Conservation (phyloP, 208 protist genomes). For the Leishmania tropica region DNA sequence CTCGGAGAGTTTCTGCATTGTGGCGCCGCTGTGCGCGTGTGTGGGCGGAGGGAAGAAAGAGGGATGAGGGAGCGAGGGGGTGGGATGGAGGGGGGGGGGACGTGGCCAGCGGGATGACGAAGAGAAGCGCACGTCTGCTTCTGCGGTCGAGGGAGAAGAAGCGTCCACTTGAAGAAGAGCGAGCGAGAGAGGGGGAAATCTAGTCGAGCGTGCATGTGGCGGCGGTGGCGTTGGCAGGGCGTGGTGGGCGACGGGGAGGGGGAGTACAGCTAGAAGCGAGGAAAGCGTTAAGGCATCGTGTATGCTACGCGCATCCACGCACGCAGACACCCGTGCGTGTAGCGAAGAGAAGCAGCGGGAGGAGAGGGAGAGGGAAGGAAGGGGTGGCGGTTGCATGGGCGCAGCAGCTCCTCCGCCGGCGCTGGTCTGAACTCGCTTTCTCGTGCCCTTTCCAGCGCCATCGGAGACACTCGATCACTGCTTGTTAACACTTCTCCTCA, state of each 20-base stretch:
- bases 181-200: neutral
- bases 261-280: neutral
- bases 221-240: neutral
- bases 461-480: neutral
- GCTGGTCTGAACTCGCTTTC: neutral
- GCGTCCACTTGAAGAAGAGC: neutral
- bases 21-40: slow-evolving; percentile 3
- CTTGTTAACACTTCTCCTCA: neutral
- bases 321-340: neutral
- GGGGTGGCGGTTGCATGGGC: neutral
- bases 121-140: neutral
- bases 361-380: neutral
- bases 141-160: neutral
- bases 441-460: neutral
- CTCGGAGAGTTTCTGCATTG: slow-evolving; percentile 49
- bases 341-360: neutral
- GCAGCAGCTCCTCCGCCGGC: neutral
- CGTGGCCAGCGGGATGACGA: neutral
- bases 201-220: neutral
- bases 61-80: too few species aligned
- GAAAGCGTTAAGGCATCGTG: neutral
- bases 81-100: neutral
- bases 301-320: neutral
- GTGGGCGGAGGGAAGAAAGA: neutral
- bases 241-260: neutral